Evolutionary conservation across 1,139 yeast species (phyloP), one percentile per base, ranked within the genome.

Genomic region (Citeromyces hawaiiensis): DNA sequence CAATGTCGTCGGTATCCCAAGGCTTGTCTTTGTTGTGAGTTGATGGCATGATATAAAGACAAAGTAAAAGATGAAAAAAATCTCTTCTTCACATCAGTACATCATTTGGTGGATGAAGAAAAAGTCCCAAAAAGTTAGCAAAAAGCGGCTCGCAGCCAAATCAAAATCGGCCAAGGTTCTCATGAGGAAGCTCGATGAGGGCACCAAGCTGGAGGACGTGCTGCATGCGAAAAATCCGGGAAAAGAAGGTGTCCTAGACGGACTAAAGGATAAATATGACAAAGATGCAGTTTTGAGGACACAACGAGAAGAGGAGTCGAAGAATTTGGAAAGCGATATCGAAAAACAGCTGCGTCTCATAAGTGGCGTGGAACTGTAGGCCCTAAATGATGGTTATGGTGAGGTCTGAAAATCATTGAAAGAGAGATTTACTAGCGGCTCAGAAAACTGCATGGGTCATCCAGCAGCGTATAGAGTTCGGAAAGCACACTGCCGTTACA

Each of bases 1-100:
- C 96, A 46, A 91, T 80, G 52, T 87, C 96, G 21, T 83, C 86
- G 11, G 96, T 87, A 56, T 91, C 97, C 97, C 98, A 88, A 41
- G 97, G 97, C 60, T 91, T 91, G 52, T 88, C 97, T 56, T 78
- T 82, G 59, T 88, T 83, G 59, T 88, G 91, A 42, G 94, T 83
- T 3, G 96, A 86, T 29, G 83, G 87, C 97, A 91, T 88, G 43
- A 55, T 6, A 23, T 6, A 23, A 23, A 5, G 9, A 23, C 8
- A 5, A 23, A 23, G 9, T 6, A 23, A 23, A 23, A 23, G 9
- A 23, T 6, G 9, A 23, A 23, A 23, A 23, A 23, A 23, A 23
- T n/a, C n/a, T n/a, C n/a, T n/a, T n/a, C n/a, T n/a, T n/a, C n/a
- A n/a, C n/a, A n/a, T n/a, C n/a, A n/a, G n/a, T n/a, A n/a, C n/a